Evolutionary conservation across 2,329 filamentous ascomycete species (phyloP).

Genomic region (Aspergillus spinulosporus): DNA sequence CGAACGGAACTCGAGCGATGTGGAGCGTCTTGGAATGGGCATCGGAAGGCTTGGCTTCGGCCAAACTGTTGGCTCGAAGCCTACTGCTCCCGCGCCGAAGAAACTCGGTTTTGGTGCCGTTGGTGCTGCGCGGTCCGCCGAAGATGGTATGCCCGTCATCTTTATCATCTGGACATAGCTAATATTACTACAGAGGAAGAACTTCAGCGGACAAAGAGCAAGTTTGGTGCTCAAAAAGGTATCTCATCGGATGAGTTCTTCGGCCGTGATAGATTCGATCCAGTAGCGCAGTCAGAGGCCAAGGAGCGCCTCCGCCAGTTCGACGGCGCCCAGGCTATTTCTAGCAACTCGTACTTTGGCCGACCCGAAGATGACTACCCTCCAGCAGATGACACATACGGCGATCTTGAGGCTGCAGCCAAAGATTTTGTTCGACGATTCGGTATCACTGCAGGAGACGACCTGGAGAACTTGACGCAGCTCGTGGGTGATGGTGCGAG

Average conservation of each 20-base stretch:
- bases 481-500: conserved; percentile 82
- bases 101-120: conserved; percentile 87
- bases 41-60: conserved; percentile 83
- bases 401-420: conserved; percentile 86
- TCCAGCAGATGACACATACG: conserved; percentile 70
- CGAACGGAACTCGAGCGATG: conserved; percentile 67
- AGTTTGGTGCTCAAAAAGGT: conserved; percentile 90
- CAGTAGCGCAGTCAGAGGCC: conserved; percentile 76
- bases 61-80: conserved; percentile 67
- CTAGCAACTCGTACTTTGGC: conserved; percentile 96
- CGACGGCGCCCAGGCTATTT: conserved; percentile 88
- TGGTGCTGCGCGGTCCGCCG: conserved; percentile 68
- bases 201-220: conserved; percentile 78
- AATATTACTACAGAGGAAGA: conserved; percentile 60
- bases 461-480: conserved; percentile 84
- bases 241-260: conserved; percentile 99
- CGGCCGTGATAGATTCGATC: conserved; percentile 83
- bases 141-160: conserved; percentile 59
- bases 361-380: conserved; percentile 78
- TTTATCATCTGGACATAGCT: conserved; percentile 8
- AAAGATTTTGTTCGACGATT: conserved; percentile 96
- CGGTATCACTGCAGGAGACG: conserved; percentile 91
- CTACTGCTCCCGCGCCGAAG: conserved; percentile 62
- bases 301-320: conserved; percentile 87
- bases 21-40: conserved; percentile 89